These are phyloP conservation scores for Kazachstania psychrophila DNA, from an alignment of 805 yeast species.

Conservation along the genomic window DNA sequence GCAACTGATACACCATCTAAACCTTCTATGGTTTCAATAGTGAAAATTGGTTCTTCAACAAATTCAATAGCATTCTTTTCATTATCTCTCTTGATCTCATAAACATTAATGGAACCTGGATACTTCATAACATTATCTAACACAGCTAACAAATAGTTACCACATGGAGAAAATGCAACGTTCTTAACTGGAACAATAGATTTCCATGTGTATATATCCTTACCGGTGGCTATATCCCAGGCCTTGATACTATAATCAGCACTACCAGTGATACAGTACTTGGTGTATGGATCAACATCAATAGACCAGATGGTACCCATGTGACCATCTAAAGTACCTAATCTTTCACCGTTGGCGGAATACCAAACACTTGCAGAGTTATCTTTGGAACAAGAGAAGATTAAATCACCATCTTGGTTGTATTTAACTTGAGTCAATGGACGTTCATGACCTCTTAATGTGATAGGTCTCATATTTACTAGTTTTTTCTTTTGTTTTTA, in stretches of 20 bases:
- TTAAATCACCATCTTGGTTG: conserved; percentile 90
- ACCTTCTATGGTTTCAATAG: conserved; percentile 51
- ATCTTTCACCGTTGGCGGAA: conserved; percentile 89
- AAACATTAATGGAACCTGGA: conserved; percentile 66
- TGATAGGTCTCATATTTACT: conserved; percentile 48
- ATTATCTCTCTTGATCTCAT: conserved; percentile 43
- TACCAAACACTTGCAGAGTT: conserved; percentile 85
- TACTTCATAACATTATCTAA: conserved; percentile 91
- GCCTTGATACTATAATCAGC: conserved; percentile 81
- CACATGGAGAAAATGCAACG: conserved; percentile 76
- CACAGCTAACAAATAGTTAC: conserved; percentile 58
- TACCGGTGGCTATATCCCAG: conserved; percentile 78
- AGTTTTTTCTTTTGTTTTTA: background rate
- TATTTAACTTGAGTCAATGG: conserved; percentile 92
- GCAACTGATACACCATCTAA: conserved; percentile 68
- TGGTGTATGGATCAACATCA: conserved; percentile 68
- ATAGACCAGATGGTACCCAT: conserved; percentile 93
- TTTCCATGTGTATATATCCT: conserved; percentile 61
- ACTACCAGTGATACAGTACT: conserved; percentile 73
- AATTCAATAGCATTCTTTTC: conserved; percentile 26
- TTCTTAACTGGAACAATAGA: conserved; percentile 82
- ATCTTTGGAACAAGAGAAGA: conserved; percentile 90
- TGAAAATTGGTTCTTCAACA: conserved; percentile 46
- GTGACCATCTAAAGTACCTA: conserved; percentile 87
- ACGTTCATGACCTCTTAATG: conserved; percentile 93